Conservation (phyloP, 2,329 filamentous ascomycete species). For the Claviceps cyperi region DNA sequence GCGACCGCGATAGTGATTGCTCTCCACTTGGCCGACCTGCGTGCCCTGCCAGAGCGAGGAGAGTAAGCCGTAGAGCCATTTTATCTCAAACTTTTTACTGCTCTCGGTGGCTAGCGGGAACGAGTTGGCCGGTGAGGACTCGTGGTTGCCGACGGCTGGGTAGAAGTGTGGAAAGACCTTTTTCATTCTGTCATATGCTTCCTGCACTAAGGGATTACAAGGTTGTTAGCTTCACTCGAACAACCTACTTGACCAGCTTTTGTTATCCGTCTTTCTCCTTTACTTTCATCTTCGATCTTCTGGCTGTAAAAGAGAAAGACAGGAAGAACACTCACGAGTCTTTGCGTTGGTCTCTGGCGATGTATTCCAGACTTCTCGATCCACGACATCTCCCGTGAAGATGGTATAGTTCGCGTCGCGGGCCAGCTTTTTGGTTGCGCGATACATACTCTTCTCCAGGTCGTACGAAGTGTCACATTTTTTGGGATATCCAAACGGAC, state of each 20-base stretch:
- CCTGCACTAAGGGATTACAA: not conserved
- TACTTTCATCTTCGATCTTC: too few relatives aligned
- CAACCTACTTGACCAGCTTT: too few relatives aligned
- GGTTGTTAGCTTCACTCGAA: too few relatives aligned
- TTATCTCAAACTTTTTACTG: not conserved
- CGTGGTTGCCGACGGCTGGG: conserved; percentile 1
- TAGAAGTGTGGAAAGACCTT: not conserved
- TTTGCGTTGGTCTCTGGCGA: not conserved
- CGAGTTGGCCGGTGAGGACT: not conserved
- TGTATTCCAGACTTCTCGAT: not conserved
- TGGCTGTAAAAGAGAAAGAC: too few relatives aligned
- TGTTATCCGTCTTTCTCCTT: too few relatives aligned
- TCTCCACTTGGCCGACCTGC: not conserved
- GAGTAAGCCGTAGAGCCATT: not conserved
- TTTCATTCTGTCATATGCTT: not conserved
- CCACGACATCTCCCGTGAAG: not conserved
- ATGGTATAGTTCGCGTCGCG: not conserved
- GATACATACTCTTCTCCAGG: conserved; percentile 2
- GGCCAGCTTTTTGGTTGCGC: not conserved
- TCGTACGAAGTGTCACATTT: not conserved
- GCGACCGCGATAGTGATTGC: not conserved
- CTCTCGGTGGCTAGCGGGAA: not conserved
- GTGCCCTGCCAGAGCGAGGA: not conserved
- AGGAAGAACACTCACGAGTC: conserved; percentile 11
- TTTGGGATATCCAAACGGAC: not conserved